phyloP scores from a whole-genome alignment of 1,139 yeast genomes.

The Fermentozyma sake region DNA sequence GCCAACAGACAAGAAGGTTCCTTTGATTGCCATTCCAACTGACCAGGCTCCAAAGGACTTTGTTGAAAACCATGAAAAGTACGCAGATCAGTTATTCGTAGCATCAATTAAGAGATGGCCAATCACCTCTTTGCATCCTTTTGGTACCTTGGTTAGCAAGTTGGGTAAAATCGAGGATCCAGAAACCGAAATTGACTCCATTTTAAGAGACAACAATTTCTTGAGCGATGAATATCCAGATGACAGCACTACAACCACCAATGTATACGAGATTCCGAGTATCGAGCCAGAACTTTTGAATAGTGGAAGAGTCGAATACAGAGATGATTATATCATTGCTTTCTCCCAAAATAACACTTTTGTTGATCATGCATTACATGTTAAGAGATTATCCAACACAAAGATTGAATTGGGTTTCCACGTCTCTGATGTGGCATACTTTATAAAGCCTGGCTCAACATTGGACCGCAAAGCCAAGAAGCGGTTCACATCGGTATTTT shows the following conservation, averaged over 20 bases:
- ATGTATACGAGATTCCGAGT: slow-evolving; percentile 35
- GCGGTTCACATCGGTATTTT: slow-evolving; percentile 82
- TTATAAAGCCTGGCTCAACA: slow-evolving; percentile 63
- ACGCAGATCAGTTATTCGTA: slow-evolving; percentile 78
- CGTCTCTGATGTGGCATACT: slow-evolving; percentile 73
- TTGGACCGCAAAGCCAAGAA: slow-evolving; percentile 89
- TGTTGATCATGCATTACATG: slow-evolving; percentile 78
- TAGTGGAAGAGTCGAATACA: slow-evolving; percentile 51
- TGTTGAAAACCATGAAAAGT: slow-evolving; percentile 84
- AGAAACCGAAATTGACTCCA: slow-evolving; percentile 80
- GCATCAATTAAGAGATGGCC: slow-evolving; percentile 99
- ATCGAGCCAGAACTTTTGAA: slow-evolving; percentile 31
- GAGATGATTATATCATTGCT: slow-evolving; percentile 62
- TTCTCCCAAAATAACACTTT: slow-evolving; percentile 56
- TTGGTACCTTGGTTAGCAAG: slow-evolving; percentile 87
- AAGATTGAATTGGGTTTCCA: slow-evolving; percentile 77
- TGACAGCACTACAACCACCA: slow-evolving; percentile 22
- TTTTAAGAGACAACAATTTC: slow-evolving; percentile 89
- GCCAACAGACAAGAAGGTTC: slow-evolving; percentile 96
- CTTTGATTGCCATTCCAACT: slow-evolving; percentile 95
- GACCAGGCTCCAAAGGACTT: slow-evolving; percentile 97
- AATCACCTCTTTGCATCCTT: slow-evolving; percentile 95
- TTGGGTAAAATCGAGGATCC: slow-evolving; percentile 79
- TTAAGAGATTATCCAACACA: slow-evolving; percentile 53
- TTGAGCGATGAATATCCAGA: slow-evolving; percentile 78